Conservation (phyloP, 2,329 filamentous ascomycete genomes). For the Leptographium galeiforme region DNA sequence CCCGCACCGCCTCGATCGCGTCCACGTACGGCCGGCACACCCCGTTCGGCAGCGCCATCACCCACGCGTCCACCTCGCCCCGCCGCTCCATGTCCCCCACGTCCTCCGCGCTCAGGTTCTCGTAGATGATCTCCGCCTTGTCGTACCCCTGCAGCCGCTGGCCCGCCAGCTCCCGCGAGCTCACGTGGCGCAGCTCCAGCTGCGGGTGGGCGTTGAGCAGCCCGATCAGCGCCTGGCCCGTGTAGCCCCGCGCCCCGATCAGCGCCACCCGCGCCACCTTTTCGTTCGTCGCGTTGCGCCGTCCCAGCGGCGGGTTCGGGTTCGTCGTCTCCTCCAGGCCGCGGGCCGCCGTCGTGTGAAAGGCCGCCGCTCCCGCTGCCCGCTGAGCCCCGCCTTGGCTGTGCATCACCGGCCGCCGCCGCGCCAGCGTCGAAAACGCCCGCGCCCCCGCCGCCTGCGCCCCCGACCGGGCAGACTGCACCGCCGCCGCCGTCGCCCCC, state of each 20-base stretch:
- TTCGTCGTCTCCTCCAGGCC: conserved; percentile 56
- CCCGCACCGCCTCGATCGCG: conserved; percentile 60
- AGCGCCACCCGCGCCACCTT: conserved; percentile 69
- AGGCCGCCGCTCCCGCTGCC: background rate
- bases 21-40: conserved; percentile 92
- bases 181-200: conserved; percentile 84
- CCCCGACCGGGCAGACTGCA: background rate
- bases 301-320: conserved; percentile 79
- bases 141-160: conserved; percentile 79
- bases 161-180: conserved; percentile 80
- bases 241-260: conserved; percentile 88
- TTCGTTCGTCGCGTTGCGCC: conserved; percentile 75
- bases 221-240: conserved; percentile 78
- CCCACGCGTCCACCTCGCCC: conserved; percentile 86
- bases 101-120: conserved; percentile 79
- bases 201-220: conserved; percentile 78
- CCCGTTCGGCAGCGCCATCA: conserved; percentile 92
- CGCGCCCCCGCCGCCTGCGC: conserved; percentile 37
- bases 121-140: conserved; percentile 85
- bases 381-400: no score
- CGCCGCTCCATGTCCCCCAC: conserved; percentile 72
- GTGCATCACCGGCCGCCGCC: conserved; percentile 19
- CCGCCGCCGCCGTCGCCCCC: conserved; percentile 6
- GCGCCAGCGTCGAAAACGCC: conserved; percentile 50
- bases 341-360: conserved; percentile 19